Conservation (phyloP, 1,284 basidiomycete species). For the Mycena citricolor region DNA sequence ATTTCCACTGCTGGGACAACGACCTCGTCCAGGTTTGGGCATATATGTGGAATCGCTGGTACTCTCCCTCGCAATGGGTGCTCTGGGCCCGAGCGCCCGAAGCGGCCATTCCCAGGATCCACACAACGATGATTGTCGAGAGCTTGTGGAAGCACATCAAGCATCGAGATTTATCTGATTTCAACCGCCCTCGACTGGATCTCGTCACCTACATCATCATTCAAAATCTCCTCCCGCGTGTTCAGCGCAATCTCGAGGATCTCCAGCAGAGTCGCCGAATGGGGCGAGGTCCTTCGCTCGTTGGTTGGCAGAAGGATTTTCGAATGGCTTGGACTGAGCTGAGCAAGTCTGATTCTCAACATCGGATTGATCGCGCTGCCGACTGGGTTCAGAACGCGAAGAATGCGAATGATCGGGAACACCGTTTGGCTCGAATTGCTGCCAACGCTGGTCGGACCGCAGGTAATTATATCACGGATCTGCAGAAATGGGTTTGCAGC, state of each 20-base stretch:
- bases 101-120: slow-evolving; percentile 11
- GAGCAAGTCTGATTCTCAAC: slow-evolving; percentile 9
- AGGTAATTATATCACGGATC: slow-evolving; percentile 11
- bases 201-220: slow-evolving; percentile 16
- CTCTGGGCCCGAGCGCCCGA: slow-evolving; percentile 18
- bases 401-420: slow-evolving; percentile 12
- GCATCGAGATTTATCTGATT: slow-evolving; percentile 16
- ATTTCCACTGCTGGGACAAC: slow-evolving; percentile 15
- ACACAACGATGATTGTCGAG: slow-evolving; percentile 25
- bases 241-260: slow-evolving; percentile 1
- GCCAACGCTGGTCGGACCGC: slow-evolving; percentile 8
- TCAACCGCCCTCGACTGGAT: slow-evolving; percentile 20
- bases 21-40: slow-evolving; percentile 21
- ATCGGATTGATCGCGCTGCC: background rate
- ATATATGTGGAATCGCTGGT: slow-evolving; percentile 26
- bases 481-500: slow-evolving; percentile 12
- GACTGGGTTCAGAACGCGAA: background rate
- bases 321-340: slow-evolving; percentile 1
- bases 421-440: slow-evolving; percentile 8
- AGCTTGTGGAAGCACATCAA: slow-evolving; percentile 20
- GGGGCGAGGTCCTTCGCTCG: slow-evolving; percentile 5
- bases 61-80: slow-evolving; percentile 16
- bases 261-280: background rate
- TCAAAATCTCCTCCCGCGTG: slow-evolving; percentile 8
- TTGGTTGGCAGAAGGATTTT: slow-evolving; percentile 3